A percentile compares a stretch with the other conserved stretches of the same genome.
Evolutionary conservation across 805 yeast genomes (phyloP).

Genomic region (Saccharomycopsis sp.): DNA sequence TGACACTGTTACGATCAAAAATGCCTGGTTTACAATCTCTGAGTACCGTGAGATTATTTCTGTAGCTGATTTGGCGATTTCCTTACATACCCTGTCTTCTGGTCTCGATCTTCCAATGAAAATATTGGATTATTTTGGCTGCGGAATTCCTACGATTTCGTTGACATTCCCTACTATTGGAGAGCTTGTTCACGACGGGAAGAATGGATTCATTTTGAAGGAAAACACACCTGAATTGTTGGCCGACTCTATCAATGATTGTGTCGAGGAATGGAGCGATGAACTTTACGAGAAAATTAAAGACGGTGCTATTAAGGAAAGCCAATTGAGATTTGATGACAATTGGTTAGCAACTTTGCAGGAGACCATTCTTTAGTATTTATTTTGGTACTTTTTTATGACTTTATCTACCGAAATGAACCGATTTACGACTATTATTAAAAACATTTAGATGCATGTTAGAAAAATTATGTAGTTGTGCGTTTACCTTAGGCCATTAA

Average conservation of each 20-base stretch:
- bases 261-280: slow-evolving; percentile 28
- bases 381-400: neutral
- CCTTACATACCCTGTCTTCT: slow-evolving; percentile 85
- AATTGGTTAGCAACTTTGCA: slow-evolving; percentile 47
- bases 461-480: neutral
- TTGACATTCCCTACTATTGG: slow-evolving; percentile 67
- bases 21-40: slow-evolving; percentile 70
- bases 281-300: slow-evolving; percentile 38
- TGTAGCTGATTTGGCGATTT: slow-evolving; percentile 80
- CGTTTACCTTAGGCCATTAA: too few species aligned
- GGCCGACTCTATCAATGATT: slow-evolving; percentile 34
- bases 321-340: slow-evolving; percentile 61
- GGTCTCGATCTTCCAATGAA: slow-evolving; percentile 98
- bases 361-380: neutral
- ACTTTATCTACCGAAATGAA: too few species aligned
- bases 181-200: slow-evolving; percentile 65
- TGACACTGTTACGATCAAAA: slow-evolving; percentile 46
- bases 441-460: neutral
- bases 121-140: slow-evolving; percentile 91
- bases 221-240: slow-evolving; percentile 35
- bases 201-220: slow-evolving; percentile 60
- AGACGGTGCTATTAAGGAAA: slow-evolving; percentile 69
- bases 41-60: slow-evolving; percentile 75
- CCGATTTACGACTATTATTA: too few species aligned
- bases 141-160: slow-evolving; percentile 87